Evolutionary conservation across 306 rosid genomes (phyloP).

Genomic region (Parietaria judaica): DNA sequence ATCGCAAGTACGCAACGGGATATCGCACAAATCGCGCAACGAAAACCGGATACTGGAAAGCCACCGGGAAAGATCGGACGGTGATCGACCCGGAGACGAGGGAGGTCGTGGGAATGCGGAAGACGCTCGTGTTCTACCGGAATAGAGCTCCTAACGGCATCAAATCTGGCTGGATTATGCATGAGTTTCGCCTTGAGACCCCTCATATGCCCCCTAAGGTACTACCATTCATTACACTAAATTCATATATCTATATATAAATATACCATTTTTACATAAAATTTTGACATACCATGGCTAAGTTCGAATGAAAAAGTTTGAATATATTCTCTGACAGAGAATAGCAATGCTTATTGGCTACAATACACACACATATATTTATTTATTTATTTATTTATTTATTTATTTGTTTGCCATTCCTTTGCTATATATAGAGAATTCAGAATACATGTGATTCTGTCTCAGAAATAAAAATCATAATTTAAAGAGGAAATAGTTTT

Average conservation of each 20-base stretch:
- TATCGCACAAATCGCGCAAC: conserved; percentile 85
- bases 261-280: too few species aligned
- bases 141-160: conserved; percentile 93
- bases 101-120: conserved; percentile 89
- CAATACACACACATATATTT: too few species aligned
- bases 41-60: conserved; percentile 88
- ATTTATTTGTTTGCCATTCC: too few species aligned
- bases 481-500: too few species aligned
- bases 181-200: conserved; percentile 93
- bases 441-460: too few species aligned
- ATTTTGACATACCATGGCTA: too few species aligned
- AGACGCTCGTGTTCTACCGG: conserved; percentile 80
- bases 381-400: background rate
- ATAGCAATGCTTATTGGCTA: background rate
- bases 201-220: conserved; percentile 99
- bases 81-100: conserved; percentile 57
- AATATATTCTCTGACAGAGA: conserved; percentile 1
- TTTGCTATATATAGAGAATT: too few species aligned
- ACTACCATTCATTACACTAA: background rate
- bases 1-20: conserved; percentile 91
- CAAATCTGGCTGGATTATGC: conserved; percentile 98
- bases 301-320: background rate
- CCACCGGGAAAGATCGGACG: conserved; percentile 90
- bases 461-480: too few species aligned
- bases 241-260: background rate